A percentile compares a stretch with the other conserved stretches of the same genome.
These are phyloP conservation scores for Escallonia rubra DNA, from an alignment of 129 eudicot genomes.

Conservation along the genomic window DNA sequence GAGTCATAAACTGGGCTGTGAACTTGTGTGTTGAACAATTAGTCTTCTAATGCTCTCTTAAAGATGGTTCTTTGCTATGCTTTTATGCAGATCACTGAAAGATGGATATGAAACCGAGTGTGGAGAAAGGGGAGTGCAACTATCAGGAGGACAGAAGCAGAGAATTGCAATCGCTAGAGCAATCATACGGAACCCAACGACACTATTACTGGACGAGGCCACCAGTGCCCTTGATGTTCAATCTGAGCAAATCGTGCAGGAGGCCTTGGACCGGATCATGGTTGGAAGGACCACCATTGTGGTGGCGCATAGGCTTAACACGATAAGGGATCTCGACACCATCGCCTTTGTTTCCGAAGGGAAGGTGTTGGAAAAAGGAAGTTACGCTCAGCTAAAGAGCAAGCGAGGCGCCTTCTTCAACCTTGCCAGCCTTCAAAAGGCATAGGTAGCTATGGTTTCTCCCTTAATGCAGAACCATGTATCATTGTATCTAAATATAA, in stretches of 20 bases:
- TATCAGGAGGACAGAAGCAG: constrained; percentile 94
- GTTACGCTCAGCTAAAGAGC: constrained; percentile 59
- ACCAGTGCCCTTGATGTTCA: constrained; percentile 89
- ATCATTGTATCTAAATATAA: too few species aligned
- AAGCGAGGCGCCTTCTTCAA: constrained; percentile 77
- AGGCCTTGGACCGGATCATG: constrained; percentile 81
- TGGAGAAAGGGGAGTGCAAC: constrained; percentile 86
- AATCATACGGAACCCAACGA: constrained; percentile 58
- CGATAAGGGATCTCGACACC: constrained; percentile 68
- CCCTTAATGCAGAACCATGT: too few species aligned
- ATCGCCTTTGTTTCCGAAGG: constrained; percentile 79
- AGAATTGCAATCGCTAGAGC: constrained; percentile 85
- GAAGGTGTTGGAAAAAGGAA: constrained; percentile 71
- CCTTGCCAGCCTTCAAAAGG: constrained; percentile 69
- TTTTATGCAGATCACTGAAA: constrained; percentile 48
- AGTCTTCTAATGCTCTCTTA: too few species aligned
- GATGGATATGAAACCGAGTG: constrained; percentile 88
- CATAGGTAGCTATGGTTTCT: constrained; percentile 4
- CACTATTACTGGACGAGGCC: constrained; percentile 74
- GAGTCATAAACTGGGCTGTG: too few species aligned
- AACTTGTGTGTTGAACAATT: too few species aligned
- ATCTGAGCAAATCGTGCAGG: constrained; percentile 83
- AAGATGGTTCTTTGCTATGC: too few species aligned
- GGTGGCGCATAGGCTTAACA: constrained; percentile 85
- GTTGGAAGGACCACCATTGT: constrained; percentile 84